Evolutionary conservation across 305 asterid species (phyloP), one percentile per base, ranked within the genome.

Genomic region (Fraxinus baroniana): DNA sequence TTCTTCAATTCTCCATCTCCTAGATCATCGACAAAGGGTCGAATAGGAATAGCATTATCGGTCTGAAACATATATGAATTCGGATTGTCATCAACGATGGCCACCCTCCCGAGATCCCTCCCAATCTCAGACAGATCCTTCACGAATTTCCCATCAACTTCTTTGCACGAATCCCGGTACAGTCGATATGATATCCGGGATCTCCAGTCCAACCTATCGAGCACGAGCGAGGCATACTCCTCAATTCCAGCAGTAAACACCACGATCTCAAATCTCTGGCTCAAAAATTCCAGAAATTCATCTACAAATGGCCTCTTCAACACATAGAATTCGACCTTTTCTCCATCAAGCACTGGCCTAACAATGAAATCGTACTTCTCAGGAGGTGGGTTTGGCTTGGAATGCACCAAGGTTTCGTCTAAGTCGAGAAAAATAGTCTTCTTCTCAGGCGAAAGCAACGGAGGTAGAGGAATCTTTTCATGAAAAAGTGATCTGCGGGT

Each of bases 11-110:
- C 99, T 39, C 82, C 90, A 78, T 96, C 99, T 12, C 73, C 91
- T 2, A 85, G 88, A 85, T 93, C 97, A 81, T 93, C 92, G 0
- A 74, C 86, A 83, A 96, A 96, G 12, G 97, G 95, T 84, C 81
- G 87, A n/a, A 96, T 88, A 3, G 95, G 98, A 55, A 96, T 77
- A 0, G 93, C 99, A 18, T 96, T 96, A 9, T 90, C 90, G 0
- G 95, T 97, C 87, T 96, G 99, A 46, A 90, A 83, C 78, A 18
- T 73, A 57, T 96, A 96, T 0, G 97, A 94, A 86, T 90, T 92
- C 1, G 99, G 99, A 74, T 96, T 96, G 80, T 96, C 99, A 80
- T 96, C 99, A 62, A 96, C 92, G 18, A 96, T 94, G 83, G 89
- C 85, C 68, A 82, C 92, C 77, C 78, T 87, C 64, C 79, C 85